A percentile compares a stretch with the other conserved stretches of the same genome.
phyloP scores from a whole-genome alignment of 1,284 basidiomycete genomes.

The Irpex rosettiformis region DNA sequence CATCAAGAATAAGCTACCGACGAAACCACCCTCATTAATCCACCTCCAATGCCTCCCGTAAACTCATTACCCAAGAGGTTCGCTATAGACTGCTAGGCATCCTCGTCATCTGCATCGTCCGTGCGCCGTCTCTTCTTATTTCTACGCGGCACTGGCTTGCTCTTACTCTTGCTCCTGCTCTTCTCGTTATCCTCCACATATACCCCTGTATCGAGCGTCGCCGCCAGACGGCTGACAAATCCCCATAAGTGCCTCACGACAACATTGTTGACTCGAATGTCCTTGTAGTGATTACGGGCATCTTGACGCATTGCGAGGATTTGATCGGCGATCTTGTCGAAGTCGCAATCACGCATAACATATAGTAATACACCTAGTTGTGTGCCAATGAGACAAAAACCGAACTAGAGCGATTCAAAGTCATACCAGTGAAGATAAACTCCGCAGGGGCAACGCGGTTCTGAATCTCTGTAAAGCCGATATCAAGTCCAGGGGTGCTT shows the following conservation, averaged over 20 bases:
- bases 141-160: not conserved
- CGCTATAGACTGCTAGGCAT: too few relatives aligned
- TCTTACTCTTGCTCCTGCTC: not conserved
- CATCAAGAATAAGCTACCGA: not conserved
- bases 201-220: not conserved
- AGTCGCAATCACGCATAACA: conserved; percentile 37
- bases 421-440: conserved; percentile 68
- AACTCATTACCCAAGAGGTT: too few relatives aligned
- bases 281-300: conserved; percentile 49
- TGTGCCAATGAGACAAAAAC: not conserved
- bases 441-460: conserved; percentile 69
- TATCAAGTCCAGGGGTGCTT: conserved; percentile 30
- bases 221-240: conserved; percentile 33
- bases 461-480: conserved; percentile 45
- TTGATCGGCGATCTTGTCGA: conserved; percentile 45
- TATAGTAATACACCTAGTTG: conserved; percentile 54
- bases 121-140: not conserved
- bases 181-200: not conserved
- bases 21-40: not conserved
- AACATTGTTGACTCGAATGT: conserved; percentile 56
- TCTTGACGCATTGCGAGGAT: conserved; percentile 50
- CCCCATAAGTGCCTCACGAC: conserved; percentile 55
- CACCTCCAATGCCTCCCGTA: not conserved
- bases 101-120: not conserved
- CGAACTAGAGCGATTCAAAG: not conserved